Evolutionary conservation across 2,329 filamentous ascomycete species (phyloP).

Genomic region (Lecanicillium sp.): DNA sequence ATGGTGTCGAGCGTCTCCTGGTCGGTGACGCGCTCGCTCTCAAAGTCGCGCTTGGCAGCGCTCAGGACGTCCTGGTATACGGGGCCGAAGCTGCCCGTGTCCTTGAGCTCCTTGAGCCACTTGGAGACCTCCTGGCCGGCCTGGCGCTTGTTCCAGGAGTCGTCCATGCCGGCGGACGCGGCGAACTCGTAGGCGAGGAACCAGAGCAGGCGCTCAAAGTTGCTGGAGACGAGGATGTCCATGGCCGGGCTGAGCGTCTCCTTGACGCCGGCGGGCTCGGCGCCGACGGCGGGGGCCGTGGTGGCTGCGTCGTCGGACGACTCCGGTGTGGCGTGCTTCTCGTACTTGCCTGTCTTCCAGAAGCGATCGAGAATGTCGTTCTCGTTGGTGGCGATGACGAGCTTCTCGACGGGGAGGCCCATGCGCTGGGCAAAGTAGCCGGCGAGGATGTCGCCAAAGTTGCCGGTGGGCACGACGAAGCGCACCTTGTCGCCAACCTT

Average conservation of each 20-base stretch:
- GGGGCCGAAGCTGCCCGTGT: slow-evolving; percentile 69
- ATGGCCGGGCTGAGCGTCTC: slow-evolving; percentile 93
- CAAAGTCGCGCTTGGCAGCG: slow-evolving; percentile 67
- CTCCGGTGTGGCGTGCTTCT: slow-evolving; percentile 59
- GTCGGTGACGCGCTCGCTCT: slow-evolving; percentile 68
- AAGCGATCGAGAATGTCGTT: slow-evolving; percentile 97
- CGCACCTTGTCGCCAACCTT: slow-evolving; percentile 64
- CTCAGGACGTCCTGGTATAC: slow-evolving; percentile 70
- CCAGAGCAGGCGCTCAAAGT: slow-evolving; percentile 95
- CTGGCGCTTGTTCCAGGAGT: slow-evolving; percentile 60
- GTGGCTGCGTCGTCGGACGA: slow-evolving; percentile 56
- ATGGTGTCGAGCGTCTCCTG: slow-evolving; percentile 62
- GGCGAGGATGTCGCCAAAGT: slow-evolving; percentile 92
- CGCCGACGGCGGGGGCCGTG: slow-evolving; percentile 56
- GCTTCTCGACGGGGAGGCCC: slow-evolving; percentile 81
- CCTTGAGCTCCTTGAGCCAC: slow-evolving; percentile 79
- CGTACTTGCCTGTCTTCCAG: slow-evolving; percentile 84
- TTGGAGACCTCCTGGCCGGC: slow-evolving; percentile 68
- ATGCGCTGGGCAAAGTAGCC: slow-evolving; percentile 90
- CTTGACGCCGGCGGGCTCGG: slow-evolving; percentile 70
- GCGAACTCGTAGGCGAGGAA: slow-evolving; percentile 76
- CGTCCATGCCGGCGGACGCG: slow-evolving; percentile 52
- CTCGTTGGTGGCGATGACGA: slow-evolving; percentile 91
- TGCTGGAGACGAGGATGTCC: slow-evolving; percentile 94
- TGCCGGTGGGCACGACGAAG: slow-evolving; percentile 89